Conservation (phyloP, 1,284 basidiomycete genomes). For the Pyrrhoderma lamaoense region DNA sequence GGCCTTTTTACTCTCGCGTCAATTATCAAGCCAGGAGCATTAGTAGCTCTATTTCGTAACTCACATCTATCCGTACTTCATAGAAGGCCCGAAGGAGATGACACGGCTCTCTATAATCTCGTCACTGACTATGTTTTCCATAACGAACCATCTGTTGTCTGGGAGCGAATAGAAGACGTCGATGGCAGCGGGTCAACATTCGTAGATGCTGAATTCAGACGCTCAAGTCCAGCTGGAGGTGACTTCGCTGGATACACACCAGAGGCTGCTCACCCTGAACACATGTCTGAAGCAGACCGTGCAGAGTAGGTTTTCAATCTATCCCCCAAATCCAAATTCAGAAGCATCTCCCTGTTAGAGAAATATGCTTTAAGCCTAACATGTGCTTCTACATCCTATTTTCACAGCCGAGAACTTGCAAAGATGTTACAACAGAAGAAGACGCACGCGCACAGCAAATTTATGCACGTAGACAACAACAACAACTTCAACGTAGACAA, state of each 20-base stretch:
- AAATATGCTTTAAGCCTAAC: too few species aligned
- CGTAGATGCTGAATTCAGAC: constrained; percentile 61
- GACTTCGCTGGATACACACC: constrained; percentile 67
- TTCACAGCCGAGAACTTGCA: constrained; percentile 52
- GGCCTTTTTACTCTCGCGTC: constrained; percentile 67
- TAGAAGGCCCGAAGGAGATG: constrained; percentile 21
- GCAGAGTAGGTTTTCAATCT: constrained; percentile 11
- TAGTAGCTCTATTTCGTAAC: constrained; percentile 81
- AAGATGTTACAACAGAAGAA: constrained; percentile 70
- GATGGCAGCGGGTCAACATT: constrained; percentile 72
- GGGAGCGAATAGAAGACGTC: constrained; percentile 85
- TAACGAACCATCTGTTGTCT: constrained; percentile 70
- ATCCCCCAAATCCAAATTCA: too few species aligned
- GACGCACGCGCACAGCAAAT: constrained; percentile 42
- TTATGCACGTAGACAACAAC: constrained; percentile 31
- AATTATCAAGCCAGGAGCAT: constrained; percentile 43
- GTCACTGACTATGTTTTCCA: constrained; percentile 79
- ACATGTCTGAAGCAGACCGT: constrained; percentile 21
- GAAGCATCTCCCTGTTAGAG: too few species aligned
- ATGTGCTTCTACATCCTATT: neutral
- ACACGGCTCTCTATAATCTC: constrained; percentile 63
- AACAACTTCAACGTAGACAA: neutral
- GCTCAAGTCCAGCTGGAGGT: constrained; percentile 64
- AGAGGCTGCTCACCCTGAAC: constrained; percentile 35
- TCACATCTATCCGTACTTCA: constrained; percentile 86